Conservation (phyloP, 73 alveolate species). For the Paramecium primaurelia region DNA sequence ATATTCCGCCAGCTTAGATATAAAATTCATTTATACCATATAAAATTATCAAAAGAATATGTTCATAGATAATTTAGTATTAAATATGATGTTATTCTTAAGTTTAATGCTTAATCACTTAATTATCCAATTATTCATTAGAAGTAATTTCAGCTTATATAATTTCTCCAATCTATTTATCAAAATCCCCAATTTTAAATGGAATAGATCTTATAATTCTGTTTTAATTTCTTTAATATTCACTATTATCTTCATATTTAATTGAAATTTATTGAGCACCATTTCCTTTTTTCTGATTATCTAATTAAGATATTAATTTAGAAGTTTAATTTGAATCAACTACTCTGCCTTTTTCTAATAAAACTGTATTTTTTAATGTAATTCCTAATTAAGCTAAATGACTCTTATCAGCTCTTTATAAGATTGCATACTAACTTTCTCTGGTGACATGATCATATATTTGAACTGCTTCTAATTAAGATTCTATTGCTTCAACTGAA, state of each 20-base stretch:
- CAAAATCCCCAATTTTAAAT: slow-evolving; percentile 29
- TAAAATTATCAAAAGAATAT: background rate
- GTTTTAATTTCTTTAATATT: background rate
- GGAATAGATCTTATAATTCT: background rate
- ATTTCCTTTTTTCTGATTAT: background rate
- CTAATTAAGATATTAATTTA: background rate
- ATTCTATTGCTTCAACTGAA: background rate
- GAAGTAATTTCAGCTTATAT: background rate
- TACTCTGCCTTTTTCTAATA: slow-evolving; percentile 19
- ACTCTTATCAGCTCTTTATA: slow-evolving; percentile 19
- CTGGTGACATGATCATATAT: slow-evolving; percentile 37
- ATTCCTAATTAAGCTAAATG: background rate
- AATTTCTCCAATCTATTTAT: slow-evolving; percentile 9
- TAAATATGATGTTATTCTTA: background rate
- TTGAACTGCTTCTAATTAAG: slow-evolving; percentile 1
- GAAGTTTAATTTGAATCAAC: background rate
- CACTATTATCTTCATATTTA: slow-evolving; percentile 2
- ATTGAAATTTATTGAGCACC: background rate
- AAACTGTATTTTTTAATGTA: slow-evolving; percentile 6
- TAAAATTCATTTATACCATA: background rate
- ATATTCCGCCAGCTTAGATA: background rate
- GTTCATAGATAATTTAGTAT: background rate
- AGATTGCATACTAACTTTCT: slow-evolving; percentile 26
- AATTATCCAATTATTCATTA: background rate
- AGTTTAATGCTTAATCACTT: background rate